Evolutionary conservation across 495 filamentous ascomycete genomes (phyloP).

Genomic region (Penicillium verhagenii): DNA sequence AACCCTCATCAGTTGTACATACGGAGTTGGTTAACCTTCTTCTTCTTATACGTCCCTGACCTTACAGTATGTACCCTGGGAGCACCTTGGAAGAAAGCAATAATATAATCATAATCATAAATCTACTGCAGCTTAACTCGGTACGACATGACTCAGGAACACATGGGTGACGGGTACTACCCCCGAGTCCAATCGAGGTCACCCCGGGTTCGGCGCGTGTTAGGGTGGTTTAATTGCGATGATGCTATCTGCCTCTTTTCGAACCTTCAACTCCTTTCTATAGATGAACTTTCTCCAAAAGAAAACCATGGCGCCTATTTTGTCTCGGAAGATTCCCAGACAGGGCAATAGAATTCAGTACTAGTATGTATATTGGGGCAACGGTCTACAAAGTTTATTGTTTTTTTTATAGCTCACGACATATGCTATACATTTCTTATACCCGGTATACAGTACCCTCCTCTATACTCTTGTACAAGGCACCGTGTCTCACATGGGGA

Average conservation of each 20-base stretch:
- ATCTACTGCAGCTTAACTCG: neutral
- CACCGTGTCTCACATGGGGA: slow-evolving; percentile 9
- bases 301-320: neutral
- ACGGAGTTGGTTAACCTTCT: too few species aligned
- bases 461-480: neutral
- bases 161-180: slow-evolving; percentile 10
- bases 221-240: neutral
- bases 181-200: neutral
- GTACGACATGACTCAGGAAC: slow-evolving; percentile 12
- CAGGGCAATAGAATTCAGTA: neutral
- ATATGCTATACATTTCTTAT: neutral
- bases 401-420: neutral
- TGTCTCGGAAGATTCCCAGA: neutral
- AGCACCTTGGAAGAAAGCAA: too few species aligned
- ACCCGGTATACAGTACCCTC: neutral
- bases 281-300: too few species aligned
- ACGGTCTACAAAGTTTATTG: neutral
- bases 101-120: too few species aligned
- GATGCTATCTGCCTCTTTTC: neutral
- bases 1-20: too few species aligned
- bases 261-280: too few species aligned
- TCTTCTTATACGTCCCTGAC: too few species aligned
- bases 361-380: neutral
- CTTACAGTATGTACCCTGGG: too few species aligned
- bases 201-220: neutral